Base-by-base conservation (phyloP, 139 green algal species). In the Closterium sp. region DNA sequence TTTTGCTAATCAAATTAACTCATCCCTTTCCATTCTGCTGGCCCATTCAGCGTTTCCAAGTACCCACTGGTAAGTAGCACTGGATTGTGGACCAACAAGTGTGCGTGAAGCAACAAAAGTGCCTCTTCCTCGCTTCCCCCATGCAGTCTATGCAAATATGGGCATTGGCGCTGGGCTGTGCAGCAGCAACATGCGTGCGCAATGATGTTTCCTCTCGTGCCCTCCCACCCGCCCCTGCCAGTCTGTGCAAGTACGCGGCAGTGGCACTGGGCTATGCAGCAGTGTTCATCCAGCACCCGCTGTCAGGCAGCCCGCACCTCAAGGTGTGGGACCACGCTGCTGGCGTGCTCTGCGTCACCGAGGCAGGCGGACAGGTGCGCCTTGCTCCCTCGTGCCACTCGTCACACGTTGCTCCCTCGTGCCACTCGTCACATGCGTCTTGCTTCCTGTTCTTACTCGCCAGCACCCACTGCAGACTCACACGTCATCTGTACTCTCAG, bases 291-390 rank as follows among this genome's bases (percentile, higher is more conserved):
- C 91, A 94, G 50, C 91, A 94, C 42, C 91, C 91, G 13, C 24
- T 94, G 32, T 21, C 32, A 27, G n/a, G 31, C 50, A 27, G 34
- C 19, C 21, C 31, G 32, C 88, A 79, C 17, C 62, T 79, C 13
- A 79, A 94, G 87, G 70, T 91, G 42, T 94, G 92, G 92, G 92
- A 94, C 79, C 92, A 94, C 32, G 92, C 92, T 22, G 92, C 92
- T 11, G 92, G 88, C 19, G 50, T 94, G 24, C 92, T 94, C 62
- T 91, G 88, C 32, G 92, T 94, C 62, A 86, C 70, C 13, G 92
- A 94, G 62, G 92, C 92, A 42, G 92, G 92, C 22, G 92, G 92
- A 5, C 30, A 92, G 70, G 91, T 93, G 32, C 79, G 90, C 27
- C 32, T 31, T 24, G 24, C 62, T 29, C 34, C 4, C 34, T 92